A percentile compares a stretch with the other conserved stretches of the same genome.
Conservation (phyloP, 495 filamentous ascomycete genomes). For the Pseudotulostoma volvatum region DNA sequence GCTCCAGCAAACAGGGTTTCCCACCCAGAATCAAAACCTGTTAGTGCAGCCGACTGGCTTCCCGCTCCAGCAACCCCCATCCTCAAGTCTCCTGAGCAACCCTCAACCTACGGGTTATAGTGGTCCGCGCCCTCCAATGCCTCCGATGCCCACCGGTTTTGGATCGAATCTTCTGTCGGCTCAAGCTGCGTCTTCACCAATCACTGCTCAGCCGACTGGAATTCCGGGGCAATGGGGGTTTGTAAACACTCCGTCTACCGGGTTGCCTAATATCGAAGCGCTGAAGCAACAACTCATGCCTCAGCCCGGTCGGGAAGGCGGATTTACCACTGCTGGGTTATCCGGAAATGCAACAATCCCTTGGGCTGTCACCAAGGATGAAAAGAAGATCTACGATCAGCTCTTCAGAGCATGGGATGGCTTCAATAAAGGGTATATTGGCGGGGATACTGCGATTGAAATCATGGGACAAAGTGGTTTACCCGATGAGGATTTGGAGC, state of each 20-base stretch:
- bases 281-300: constrained; percentile 97
- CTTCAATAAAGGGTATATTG: constrained; percentile 80
- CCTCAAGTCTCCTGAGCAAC: constrained; percentile 33
- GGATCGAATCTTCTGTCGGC: constrained; percentile 48
- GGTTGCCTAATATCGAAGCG: constrained; percentile 84
- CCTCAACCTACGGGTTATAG: constrained; percentile 47
- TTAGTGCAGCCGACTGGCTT: constrained; percentile 28
- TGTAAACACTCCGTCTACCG: constrained; percentile 81
- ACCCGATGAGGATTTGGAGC: constrained; percentile 75
- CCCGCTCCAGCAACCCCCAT: constrained; percentile 31
- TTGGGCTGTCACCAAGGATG: constrained; percentile 97
- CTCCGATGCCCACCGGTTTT: constrained; percentile 84
- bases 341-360: constrained; percentile 90
- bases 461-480: constrained; percentile 94
- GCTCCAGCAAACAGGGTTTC: constrained; percentile 17
- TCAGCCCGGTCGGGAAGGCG: constrained; percentile 80
- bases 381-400: constrained; percentile 94
- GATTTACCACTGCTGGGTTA: constrained; percentile 75
- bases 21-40: constrained; percentile 3
- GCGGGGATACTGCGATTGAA: constrained; percentile 87
- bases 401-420: constrained; percentile 97
- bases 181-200: constrained; percentile 40
- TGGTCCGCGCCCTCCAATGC: constrained; percentile 78
- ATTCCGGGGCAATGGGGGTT: constrained; percentile 95
- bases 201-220: constrained; percentile 92